Percentiles rank a stretch among this genome's conserved stretches.
These are phyloP conservation scores for Xylaria scruposa DNA, from an alignment of 495 filamentous ascomycete species.

Conservation along the genomic window DNA sequence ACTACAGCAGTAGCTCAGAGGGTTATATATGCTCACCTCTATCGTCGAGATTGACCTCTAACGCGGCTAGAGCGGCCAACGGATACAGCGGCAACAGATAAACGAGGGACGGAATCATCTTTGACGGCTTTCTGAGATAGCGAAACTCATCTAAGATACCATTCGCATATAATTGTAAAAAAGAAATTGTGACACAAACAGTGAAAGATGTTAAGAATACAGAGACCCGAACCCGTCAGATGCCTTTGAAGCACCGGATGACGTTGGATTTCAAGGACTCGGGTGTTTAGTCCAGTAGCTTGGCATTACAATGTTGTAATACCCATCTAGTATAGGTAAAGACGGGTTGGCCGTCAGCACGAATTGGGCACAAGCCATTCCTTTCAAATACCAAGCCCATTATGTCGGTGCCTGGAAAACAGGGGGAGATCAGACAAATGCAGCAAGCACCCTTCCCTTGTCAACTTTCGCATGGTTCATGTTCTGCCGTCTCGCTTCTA, in stretches of 20 bases:
- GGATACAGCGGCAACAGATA: conserved; percentile 36
- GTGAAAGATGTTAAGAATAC: not conserved
- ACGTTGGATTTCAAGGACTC: conserved; percentile 21
- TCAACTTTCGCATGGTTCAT: conserved; percentile 4
- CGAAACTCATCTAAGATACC: not conserved
- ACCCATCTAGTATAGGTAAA: not conserved
- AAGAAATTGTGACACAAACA: not conserved
- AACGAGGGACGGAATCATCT: conserved; percentile 29
- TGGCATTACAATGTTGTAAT: not conserved
- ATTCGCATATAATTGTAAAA: too few relatives aligned
- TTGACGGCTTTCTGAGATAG: conserved; percentile 13
- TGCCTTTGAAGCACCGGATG: conserved; percentile 9
- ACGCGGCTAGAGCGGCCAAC: conserved; percentile 35
- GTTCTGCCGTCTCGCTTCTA: conserved; percentile 6
- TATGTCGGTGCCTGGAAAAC: conserved; percentile 19
- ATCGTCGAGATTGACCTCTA: conserved; percentile 38
- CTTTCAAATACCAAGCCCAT: conserved; percentile 18
- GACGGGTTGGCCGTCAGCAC: conserved; percentile 8
- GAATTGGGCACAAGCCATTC: conserved; percentile 11
- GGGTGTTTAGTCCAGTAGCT: not conserved
- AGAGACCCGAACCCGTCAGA: conserved; percentile 12
- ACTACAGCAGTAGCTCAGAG: not conserved
- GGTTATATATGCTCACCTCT: conserved; percentile 30
- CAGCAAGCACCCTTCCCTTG: not conserved
- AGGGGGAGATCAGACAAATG: conserved; percentile 10